Percentiles rank a stretch among this genome's conserved stretches.
These are phyloP conservation scores for Pleurotus sapidus DNA, from an alignment of 768 basidiomycete genomes.

Conservation along the genomic window DNA sequence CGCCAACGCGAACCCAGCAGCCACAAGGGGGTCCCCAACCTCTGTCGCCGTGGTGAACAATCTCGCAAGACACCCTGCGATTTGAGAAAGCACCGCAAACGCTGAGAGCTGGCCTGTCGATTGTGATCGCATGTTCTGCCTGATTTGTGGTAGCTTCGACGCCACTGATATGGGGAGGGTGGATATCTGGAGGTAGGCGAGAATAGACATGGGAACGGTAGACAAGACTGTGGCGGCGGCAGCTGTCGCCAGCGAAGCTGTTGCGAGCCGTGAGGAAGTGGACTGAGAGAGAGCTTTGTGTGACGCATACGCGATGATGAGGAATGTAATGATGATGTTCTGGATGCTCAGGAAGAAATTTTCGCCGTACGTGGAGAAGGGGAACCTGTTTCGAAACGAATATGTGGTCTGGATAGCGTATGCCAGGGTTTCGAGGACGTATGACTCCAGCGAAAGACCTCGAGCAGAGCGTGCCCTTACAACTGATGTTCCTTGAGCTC, in stretches of 20 bases:
- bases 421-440: slow-evolving; percentile 85
- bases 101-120: slow-evolving; percentile 94
- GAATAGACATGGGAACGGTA: slow-evolving; percentile 39
- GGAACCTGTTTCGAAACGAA: slow-evolving; percentile 80
- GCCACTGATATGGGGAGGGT: slow-evolving; percentile 91
- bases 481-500: slow-evolving; percentile 41
- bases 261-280: slow-evolving; percentile 21
- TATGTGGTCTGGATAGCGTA: slow-evolving; percentile 91
- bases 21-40: slow-evolving; percentile 77
- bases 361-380: slow-evolving; percentile 98
- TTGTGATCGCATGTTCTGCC: slow-evolving; percentile 66
- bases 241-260: slow-evolving; percentile 26
- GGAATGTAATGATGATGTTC: slow-evolving; percentile 83
- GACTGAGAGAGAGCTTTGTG: slow-evolving; percentile 14
- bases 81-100: slow-evolving; percentile 86
- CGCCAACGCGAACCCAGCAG: slow-evolving; percentile 82
- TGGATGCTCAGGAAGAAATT: slow-evolving; percentile 91
- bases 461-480: slow-evolving; percentile 71
- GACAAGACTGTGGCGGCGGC: slow-evolving; percentile 36
- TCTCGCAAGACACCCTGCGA: slow-evolving; percentile 86
- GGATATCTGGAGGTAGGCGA: slow-evolving; percentile 74
- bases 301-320: slow-evolving; percentile 71
- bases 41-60: slow-evolving; percentile 95
- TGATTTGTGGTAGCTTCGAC: slow-evolving; percentile 93
- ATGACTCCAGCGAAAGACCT: slow-evolving; percentile 85